Evolutionary conservation across 1,284 basidiomycete genomes (phyloP).

Genomic region (Cutaneotrichosporon sp.): DNA sequence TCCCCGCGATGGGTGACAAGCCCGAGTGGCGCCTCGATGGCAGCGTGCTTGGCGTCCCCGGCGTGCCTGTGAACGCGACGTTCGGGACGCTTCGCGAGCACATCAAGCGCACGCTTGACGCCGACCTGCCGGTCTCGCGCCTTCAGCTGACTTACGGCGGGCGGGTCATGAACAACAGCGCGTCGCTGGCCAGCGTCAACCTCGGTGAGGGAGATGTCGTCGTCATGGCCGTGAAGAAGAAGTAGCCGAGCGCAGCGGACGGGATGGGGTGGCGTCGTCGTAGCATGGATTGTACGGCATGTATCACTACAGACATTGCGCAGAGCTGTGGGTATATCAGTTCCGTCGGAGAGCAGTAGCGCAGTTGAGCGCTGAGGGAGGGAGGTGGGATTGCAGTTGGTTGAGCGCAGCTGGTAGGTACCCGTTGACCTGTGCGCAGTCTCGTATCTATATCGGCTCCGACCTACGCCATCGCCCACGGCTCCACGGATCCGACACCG

Average conservation of each 20-base stretch:
- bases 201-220: constrained; percentile 83
- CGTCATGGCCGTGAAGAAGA: constrained; percentile 71
- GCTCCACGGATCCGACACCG: background rate
- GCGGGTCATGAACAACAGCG: constrained; percentile 81
- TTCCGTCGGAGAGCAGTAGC: background rate
- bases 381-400: no score
- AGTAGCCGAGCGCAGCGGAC: constrained; percentile 35
- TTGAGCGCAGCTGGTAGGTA: background rate
- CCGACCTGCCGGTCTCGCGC: constrained; percentile 70
- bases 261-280: background rate
- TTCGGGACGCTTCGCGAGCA: constrained; percentile 85
- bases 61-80: constrained; percentile 75
- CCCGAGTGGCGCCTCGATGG: constrained; percentile 92
- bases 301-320: constrained; percentile 5
- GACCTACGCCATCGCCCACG: background rate
- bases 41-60: constrained; percentile 68
- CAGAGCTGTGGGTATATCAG: background rate
- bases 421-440: background rate
- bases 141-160: constrained; percentile 74
- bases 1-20: constrained; percentile 73
- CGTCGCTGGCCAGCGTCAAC: constrained; percentile 81
- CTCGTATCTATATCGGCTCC: background rate
- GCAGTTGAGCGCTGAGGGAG: no score
- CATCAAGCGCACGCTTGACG: constrained; percentile 73
- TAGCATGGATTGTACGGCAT: constrained; percentile 6